Evolutionary conservation across 148 eudicot genomes (phyloP).

Genomic region (Silene uniflora): DNA sequence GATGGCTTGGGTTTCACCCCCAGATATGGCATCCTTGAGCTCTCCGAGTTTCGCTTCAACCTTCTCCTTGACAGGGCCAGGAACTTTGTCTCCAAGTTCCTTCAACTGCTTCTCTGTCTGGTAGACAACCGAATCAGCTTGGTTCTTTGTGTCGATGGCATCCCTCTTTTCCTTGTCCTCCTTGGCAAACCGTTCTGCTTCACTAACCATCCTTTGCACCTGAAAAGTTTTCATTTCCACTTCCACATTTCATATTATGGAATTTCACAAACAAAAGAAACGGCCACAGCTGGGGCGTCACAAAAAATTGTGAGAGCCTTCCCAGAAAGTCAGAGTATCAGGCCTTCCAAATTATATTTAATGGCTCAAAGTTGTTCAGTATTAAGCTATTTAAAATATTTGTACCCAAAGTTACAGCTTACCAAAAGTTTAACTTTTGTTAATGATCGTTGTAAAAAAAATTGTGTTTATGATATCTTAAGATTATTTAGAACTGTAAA

Average conservation of each 20-base stretch:
- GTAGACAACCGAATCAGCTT: conserved; percentile 89
- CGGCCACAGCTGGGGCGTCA: background rate
- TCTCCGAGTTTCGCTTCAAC: conserved; percentile 83
- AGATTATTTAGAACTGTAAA: too few relatives aligned
- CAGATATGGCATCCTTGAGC: conserved; percentile 72
- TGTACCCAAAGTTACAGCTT: too few relatives aligned
- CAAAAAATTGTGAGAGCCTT: background rate
- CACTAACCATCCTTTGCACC: conserved; percentile 88
- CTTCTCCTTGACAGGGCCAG: conserved; percentile 75
- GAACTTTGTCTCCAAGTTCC: conserved; percentile 93
- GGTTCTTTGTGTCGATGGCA: conserved; percentile 92
- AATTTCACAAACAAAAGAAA: background rate
- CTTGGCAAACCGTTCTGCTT: conserved; percentile 73
- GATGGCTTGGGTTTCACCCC: conserved; percentile 67
- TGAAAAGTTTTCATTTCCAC: conserved; percentile 12
- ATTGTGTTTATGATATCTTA: too few relatives aligned
- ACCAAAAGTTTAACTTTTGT: too few relatives aligned
- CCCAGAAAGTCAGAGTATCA: background rate
- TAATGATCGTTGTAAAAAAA: too few relatives aligned
- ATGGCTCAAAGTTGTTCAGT: too few relatives aligned
- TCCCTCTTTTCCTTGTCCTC: conserved; percentile 98
- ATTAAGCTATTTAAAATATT: too few relatives aligned
- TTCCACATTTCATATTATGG: background rate
- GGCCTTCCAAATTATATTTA: background rate
- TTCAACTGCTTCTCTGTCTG: conserved; percentile 90